phyloP scores from a whole-genome alignment of 2,329 filamentous ascomycete genomes.

The Sporothrix phasma region DNA sequence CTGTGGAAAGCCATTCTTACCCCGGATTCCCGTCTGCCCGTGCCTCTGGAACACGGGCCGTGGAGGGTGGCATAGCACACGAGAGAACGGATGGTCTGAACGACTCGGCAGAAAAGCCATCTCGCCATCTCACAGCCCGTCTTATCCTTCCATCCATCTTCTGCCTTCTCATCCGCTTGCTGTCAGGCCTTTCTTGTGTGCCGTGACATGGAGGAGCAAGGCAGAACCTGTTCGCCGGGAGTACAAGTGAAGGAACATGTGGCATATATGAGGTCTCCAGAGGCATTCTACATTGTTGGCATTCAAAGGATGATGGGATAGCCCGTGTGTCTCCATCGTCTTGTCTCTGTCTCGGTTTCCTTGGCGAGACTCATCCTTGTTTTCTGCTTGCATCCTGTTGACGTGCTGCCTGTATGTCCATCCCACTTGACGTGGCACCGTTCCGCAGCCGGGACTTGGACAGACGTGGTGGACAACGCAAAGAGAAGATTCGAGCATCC shows the following conservation, averaged over 20 bases:
- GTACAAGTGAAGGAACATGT: neutral
- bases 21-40: constrained; percentile 7
- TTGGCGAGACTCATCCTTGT: neutral
- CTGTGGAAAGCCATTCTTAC: neutral
- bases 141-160: neutral
- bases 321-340: no score
- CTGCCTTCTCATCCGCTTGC: neutral
- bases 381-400: neutral
- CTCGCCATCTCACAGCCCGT: neutral
- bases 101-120: neutral
- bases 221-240: neutral
- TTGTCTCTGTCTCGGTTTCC: neutral
- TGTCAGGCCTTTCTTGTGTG: neutral
- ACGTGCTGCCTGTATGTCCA: neutral
- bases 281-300: no score
- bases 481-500: neutral
- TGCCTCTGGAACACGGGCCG: constrained; percentile 9
- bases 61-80: neutral
- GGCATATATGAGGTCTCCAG: neutral
- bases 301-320: no score
- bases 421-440: neutral
- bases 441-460: neutral
- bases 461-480: neutral
- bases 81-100: neutral
- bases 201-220: neutral